Percentiles rank a stretch among this genome's conserved stretches.
These are phyloP conservation scores for Aureobasidium vineae DNA, from an alignment of 2,329 filamentous ascomycete genomes.

Conservation along the genomic window DNA sequence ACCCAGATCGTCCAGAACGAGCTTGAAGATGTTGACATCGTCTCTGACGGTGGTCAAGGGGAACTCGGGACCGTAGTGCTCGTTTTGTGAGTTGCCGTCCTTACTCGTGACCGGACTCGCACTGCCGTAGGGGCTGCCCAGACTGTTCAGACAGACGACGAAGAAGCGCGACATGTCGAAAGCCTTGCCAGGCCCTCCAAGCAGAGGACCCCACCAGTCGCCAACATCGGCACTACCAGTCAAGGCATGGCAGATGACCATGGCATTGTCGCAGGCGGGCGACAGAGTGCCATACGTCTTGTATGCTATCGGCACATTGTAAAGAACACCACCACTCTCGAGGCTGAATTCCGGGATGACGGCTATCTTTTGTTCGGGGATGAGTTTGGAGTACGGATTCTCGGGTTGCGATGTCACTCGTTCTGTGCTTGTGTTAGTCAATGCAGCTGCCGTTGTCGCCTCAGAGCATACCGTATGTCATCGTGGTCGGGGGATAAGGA, in stretches of 20 bases:
- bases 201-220: conserved; percentile 84
- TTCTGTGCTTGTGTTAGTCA: conserved; percentile 32
- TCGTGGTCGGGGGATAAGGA: background rate
- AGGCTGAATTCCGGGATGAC: conserved; percentile 87
- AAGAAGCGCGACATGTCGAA: conserved; percentile 84
- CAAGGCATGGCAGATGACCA: conserved; percentile 76
- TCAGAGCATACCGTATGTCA: conserved; percentile 14
- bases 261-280: conserved; percentile 57
- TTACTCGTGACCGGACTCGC: conserved; percentile 87
- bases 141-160: conserved; percentile 79
- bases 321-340: conserved; percentile 81
- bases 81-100: conserved; percentile 71
- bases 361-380: conserved; percentile 83
- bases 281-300: conserved; percentile 61
- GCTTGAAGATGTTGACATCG: conserved; percentile 83
- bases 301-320: conserved; percentile 69
- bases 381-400: conserved; percentile 84
- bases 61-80: conserved; percentile 90
- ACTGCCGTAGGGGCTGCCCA: conserved; percentile 81
- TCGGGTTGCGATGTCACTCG: conserved; percentile 66
- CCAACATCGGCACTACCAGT: conserved; percentile 81
- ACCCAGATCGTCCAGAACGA: conserved; percentile 76
- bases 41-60: conserved; percentile 93
- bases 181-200: conserved; percentile 72
- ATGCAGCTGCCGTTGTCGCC: background rate